phyloP scores from a whole-genome alignment of 1,284 basidiomycete species.

The Cutaneotrichosporon cavernicola region DNA sequence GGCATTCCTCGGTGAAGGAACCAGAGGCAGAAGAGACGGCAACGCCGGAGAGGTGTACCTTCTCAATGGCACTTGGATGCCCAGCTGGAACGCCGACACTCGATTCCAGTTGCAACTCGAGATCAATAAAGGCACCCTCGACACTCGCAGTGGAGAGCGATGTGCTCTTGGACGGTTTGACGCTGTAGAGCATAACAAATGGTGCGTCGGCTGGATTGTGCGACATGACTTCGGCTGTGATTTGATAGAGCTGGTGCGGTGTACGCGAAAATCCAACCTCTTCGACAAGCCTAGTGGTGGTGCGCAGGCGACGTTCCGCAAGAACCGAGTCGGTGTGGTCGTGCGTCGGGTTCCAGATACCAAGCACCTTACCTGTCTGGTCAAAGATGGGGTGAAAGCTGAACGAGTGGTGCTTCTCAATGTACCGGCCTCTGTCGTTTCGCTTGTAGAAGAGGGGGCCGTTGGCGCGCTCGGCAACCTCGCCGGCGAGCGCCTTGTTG shows the following conservation, averaged over 20 bases:
- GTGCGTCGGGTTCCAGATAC: conserved; percentile 37
- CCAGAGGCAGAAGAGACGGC: neutral
- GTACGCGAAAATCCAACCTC: conserved; percentile 31
- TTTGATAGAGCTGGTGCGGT: conserved; percentile 32
- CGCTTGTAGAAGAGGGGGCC: conserved; percentile 33
- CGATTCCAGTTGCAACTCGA: conserved; percentile 21
- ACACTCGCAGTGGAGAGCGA: neutral
- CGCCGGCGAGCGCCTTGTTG: conserved; percentile 26
- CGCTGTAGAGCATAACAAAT: conserved; percentile 42
- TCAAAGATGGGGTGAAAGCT: conserved; percentile 39
- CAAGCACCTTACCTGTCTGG: conserved; percentile 31
- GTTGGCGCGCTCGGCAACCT: conserved; percentile 24
- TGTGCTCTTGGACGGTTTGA: conserved; percentile 17
- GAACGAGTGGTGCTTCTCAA: conserved; percentile 43
- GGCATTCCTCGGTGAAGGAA: neutral
- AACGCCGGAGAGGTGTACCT: neutral
- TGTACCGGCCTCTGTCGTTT: conserved; percentile 24
- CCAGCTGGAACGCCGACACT: conserved; percentile 36
- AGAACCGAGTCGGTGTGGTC: conserved; percentile 40
- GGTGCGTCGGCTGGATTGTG: conserved; percentile 42
- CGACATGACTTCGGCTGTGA: conserved; percentile 31
- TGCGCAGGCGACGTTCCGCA: conserved; percentile 35
- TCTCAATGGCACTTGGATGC: conserved; percentile 28
- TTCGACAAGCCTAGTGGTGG: conserved; percentile 39
- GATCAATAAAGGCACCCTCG: conserved; percentile 6